Evolutionary conservation across 164 flowering plant species (phyloP).

Genomic region (Liriodendron chinense): DNA sequence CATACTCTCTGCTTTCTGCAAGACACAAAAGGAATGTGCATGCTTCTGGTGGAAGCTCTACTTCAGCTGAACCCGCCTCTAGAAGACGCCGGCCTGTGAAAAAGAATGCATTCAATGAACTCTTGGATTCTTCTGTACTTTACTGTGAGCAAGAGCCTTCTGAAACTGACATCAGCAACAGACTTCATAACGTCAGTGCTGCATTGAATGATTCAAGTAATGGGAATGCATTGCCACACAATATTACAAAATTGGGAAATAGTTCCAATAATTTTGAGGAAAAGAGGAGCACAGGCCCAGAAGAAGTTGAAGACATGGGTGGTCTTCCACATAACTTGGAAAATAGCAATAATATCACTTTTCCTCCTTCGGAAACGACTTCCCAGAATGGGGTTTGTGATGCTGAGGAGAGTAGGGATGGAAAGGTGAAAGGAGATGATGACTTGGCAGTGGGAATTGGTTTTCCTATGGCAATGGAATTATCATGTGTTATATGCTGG

Average conservation of each 20-base stretch:
- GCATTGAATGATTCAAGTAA: not conserved
- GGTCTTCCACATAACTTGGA: conserved; percentile 18
- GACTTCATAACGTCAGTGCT: not conserved
- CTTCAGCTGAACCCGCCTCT: conserved; percentile 30
- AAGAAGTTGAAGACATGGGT: conserved; percentile 23
- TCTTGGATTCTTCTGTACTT: conserved; percentile 15
- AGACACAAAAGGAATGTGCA: conserved; percentile 28
- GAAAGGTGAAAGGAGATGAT: conserved; percentile 8
- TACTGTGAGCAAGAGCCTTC: conserved; percentile 30
- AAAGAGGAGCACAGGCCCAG: conserved; percentile 10
- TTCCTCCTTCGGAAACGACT: conserved; percentile 9
- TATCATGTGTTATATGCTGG: conserved; percentile 94
- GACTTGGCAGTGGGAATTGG: conserved; percentile 15
- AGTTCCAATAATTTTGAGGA: conserved; percentile 1
- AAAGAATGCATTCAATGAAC: conserved; percentile 22
- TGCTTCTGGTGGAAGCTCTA: conserved; percentile 14
- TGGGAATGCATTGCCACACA: conserved; percentile 8
- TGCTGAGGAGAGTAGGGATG: conserved; percentile 19
- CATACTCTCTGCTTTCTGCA: conserved; percentile 6
- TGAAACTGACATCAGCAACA: conserved; percentile 4
- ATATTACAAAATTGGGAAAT: conserved; percentile 15
- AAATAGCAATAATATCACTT: conserved; percentile 13
- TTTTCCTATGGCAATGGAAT: conserved; percentile 33
- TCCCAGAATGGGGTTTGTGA: conserved; percentile 19
- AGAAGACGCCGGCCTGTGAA: conserved; percentile 55